Conservation (phyloP, 1,284 basidiomycete species). For the Cutaneotrichosporon mucoides region DNA sequence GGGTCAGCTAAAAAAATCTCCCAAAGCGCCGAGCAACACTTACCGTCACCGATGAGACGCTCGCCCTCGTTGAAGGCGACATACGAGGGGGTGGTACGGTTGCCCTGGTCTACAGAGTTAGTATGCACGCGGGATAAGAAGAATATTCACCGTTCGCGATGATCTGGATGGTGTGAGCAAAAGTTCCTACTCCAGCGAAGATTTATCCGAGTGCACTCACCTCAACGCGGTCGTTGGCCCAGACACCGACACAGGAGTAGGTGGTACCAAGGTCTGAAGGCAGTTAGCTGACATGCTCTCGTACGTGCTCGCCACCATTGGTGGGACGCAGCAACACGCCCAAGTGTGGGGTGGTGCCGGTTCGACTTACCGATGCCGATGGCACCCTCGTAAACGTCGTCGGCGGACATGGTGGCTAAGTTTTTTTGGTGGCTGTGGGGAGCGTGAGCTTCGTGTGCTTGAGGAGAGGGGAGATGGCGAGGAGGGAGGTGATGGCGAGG, state of each 20-base stretch:
- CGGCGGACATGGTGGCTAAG: slow-evolving; percentile 65
- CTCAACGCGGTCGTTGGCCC: slow-evolving; percentile 95
- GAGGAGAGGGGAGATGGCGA: background rate
- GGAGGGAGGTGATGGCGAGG: background rate
- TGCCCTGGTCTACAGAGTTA: slow-evolving; percentile 71
- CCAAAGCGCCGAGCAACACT: slow-evolving; percentile 10
- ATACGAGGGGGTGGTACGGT: slow-evolving; percentile 98
- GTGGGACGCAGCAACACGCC: background rate
- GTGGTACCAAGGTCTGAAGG: slow-evolving; percentile 50
- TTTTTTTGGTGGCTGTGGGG: slow-evolving; percentile 17
- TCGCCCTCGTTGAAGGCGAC: slow-evolving; percentile 97
- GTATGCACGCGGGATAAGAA: background rate
- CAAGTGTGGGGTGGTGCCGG: background rate
- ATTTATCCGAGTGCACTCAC: slow-evolving; percentile 14
- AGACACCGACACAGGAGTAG: slow-evolving; percentile 78
- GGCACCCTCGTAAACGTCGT: slow-evolving; percentile 93
- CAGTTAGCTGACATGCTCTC: slow-evolving; percentile 15
- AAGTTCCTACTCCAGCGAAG: background rate
- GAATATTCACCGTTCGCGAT: slow-evolving; percentile 70
- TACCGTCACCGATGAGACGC: slow-evolving; percentile 90
- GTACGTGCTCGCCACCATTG: background rate
- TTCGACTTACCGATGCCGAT: slow-evolving; percentile 70
- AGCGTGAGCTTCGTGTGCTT: background rate
- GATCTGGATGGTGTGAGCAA: slow-evolving; percentile 57
- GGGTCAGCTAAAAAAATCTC: slow-evolving; percentile 20